Conservation (phyloP, 768 basidiomycete species). For the Mycena albidolilacea region DNA sequence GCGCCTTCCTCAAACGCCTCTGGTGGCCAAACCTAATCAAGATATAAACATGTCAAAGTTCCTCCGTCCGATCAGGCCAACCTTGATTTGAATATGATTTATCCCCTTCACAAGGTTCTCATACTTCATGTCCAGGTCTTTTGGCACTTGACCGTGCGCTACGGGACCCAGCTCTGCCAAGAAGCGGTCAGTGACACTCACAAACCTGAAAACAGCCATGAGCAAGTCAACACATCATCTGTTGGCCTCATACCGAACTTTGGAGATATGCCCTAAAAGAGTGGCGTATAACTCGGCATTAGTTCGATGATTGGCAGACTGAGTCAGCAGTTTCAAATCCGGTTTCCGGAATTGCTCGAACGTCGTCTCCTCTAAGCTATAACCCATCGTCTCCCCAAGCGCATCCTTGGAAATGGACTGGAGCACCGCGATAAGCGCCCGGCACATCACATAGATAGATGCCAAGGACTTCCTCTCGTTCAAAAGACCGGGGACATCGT, state of each 20-base stretch:
- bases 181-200: conserved; percentile 95
- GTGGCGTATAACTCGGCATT: conserved; percentile 89
- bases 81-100: conserved; percentile 87
- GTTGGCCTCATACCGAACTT: conserved; percentile 71
- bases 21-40: conserved; percentile 87
- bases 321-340: conserved; percentile 73
- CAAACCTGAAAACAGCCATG: conserved; percentile 67
- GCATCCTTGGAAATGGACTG: conserved; percentile 82
- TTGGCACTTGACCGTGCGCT: conserved; percentile 80
- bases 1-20: conserved; percentile 94
- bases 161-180: conserved; percentile 84
- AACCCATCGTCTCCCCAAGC: conserved; percentile 83
- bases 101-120: conserved; percentile 90
- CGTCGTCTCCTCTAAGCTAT: conserved; percentile 87
- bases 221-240: background rate
- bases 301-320: conserved; percentile 82
- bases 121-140: conserved; percentile 85
- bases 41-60: conserved; percentile 19
- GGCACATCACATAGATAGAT: conserved; percentile 91
- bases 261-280: conserved; percentile 87
- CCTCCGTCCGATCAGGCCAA: conserved; percentile 44
- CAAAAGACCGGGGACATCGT: conserved; percentile 66
- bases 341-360: conserved; percentile 88
- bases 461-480: conserved; percentile 85
- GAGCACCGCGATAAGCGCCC: conserved; percentile 85